Evolutionary conservation across 805 yeast genomes (phyloP).

Genomic region (Pichia exigua): DNA sequence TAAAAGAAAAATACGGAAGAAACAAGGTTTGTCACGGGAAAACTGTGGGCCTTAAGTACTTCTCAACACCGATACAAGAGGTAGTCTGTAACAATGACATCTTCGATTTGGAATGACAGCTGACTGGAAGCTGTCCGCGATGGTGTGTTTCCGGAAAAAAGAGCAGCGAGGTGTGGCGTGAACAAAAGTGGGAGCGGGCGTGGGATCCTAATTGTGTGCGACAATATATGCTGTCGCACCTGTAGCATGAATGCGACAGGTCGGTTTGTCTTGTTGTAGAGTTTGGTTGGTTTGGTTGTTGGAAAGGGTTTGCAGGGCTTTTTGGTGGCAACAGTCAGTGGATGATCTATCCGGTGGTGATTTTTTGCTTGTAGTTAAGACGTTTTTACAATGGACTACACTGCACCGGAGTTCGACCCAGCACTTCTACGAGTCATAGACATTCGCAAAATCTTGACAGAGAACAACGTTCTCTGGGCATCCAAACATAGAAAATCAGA

Average conservation of each 20-base stretch:
- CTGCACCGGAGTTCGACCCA: slow-evolving; percentile 53
- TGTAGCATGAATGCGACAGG: not conserved
- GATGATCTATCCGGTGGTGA: not conserved
- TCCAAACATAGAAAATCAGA: slow-evolving; percentile 57
- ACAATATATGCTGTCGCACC: not conserved
- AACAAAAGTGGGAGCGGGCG: not conserved
- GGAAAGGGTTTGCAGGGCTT: not conserved
- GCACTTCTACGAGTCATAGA: slow-evolving; percentile 53
- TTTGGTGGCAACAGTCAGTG: not conserved
- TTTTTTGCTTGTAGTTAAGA: not conserved
- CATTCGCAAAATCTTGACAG: slow-evolving; percentile 50
- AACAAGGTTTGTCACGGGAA: not conserved
- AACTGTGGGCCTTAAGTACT: not conserved
- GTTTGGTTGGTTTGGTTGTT: no score
- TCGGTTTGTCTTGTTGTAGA: not conserved
- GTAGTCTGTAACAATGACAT: not conserved
- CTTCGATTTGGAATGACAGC: not conserved
- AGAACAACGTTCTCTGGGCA: slow-evolving; percentile 46
- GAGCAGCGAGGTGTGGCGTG: not conserved
- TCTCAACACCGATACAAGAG: not conserved
- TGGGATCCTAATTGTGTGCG: not conserved
- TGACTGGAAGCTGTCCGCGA: not conserved
- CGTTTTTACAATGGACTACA: not conserved
- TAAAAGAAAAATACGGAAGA: not conserved
- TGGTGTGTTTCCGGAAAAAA: not conserved